Evolutionary conservation across 2,329 filamentous ascomycete species (phyloP).

Genomic region (Colletotrichum paranaense): DNA sequence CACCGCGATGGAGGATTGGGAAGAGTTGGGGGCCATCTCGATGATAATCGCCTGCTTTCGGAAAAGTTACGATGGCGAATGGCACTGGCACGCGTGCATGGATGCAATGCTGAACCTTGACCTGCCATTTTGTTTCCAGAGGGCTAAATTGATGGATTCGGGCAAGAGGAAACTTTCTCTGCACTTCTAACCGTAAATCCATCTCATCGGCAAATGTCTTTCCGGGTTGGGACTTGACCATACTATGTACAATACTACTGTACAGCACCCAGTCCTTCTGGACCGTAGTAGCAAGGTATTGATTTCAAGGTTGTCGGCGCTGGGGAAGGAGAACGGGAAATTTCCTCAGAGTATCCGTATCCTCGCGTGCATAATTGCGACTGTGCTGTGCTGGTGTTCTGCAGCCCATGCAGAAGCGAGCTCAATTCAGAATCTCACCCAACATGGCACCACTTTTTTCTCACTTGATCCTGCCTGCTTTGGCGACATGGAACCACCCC

Average conservation of each 20-base stretch:
- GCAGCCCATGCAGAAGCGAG: not conserved
- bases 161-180: not conserved
- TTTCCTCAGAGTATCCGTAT: too few species aligned
- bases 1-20: not conserved
- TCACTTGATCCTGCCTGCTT: not conserved
- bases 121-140: conserved; percentile 3
- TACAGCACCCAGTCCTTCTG: not conserved
- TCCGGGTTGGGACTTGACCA: not conserved
- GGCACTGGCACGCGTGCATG: conserved; percentile 6
- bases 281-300: too few species aligned
- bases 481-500: not conserved
- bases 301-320: not conserved
- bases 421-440: not conserved
- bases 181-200: not conserved
- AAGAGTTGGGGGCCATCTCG: conserved; percentile 12
- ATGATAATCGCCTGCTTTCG: not conserved
- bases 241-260: not conserved
- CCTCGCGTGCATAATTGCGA: not conserved
- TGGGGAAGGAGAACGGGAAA: not conserved
- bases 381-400: not conserved
- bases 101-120: not conserved
- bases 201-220: not conserved
- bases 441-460: not conserved
- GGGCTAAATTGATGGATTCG: not conserved
- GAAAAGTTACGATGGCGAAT: not conserved